These are phyloP conservation scores for Claviceps sorghi DNA, from an alignment of 2,329 filamentous ascomycete genomes.

Conservation along the genomic window DNA sequence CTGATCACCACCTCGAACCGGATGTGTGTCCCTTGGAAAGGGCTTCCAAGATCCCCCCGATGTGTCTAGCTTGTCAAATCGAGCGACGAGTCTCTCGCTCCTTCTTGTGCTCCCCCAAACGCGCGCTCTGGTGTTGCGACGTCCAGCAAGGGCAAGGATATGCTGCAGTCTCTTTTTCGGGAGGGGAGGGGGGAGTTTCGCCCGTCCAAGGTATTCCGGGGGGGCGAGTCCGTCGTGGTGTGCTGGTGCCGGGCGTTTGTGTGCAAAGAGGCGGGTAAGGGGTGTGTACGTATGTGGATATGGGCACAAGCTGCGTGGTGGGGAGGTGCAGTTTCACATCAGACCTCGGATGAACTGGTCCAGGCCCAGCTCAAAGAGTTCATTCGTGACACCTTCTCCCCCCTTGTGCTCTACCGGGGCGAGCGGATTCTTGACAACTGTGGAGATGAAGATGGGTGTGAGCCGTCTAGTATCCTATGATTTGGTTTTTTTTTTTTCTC, in stretches of 20 bases:
- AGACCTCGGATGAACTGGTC: constrained; percentile 63
- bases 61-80: no score
- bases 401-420: constrained; percentile 54
- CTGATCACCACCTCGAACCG: neutral
- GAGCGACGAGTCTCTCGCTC: no score
- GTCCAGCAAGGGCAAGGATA: neutral
- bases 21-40: neutral
- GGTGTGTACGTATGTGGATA: neutral
- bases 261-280: neutral
- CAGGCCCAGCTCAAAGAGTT: constrained; percentile 56
- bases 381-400: constrained; percentile 55
- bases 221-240: neutral
- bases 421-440: constrained; percentile 58
- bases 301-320: neutral
- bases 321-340: constrained; percentile 27
- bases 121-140: neutral
- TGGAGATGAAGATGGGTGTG: no score
- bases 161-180: no score
- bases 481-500: neutral
- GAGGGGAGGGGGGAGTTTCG: neutral
- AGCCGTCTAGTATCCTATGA: neutral
- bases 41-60: no score
- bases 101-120: no score
- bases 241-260: neutral
- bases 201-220: neutral